Percentiles rank a stretch among this genome's conserved stretches.
Evolutionary conservation across 306 rosid genomes (phyloP).

Genomic region (Purshia tridentata): DNA sequence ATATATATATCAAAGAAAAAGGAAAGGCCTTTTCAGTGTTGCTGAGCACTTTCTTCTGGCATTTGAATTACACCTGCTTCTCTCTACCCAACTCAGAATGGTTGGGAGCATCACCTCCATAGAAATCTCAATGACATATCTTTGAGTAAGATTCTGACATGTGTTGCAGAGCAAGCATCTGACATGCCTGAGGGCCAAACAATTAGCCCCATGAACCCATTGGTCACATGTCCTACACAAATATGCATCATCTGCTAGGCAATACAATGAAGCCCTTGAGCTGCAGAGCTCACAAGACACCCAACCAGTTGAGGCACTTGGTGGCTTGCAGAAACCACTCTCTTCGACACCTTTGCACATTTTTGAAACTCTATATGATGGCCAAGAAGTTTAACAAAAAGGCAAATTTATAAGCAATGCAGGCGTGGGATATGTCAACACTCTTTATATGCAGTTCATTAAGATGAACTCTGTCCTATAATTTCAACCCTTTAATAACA

Average conservation of each 20-base stretch:
- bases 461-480: conserved; percentile 31
- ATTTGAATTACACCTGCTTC: conserved; percentile 28
- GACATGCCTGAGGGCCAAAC: conserved; percentile 68
- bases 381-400: conserved; percentile 10
- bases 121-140: conserved; percentile 56
- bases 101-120: conserved; percentile 41
- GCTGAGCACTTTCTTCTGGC: conserved; percentile 24
- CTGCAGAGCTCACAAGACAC: conserved; percentile 63
- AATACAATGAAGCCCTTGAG: conserved; percentile 58
- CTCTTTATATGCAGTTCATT: conserved; percentile 17
- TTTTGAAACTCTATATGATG: conserved; percentile 24
- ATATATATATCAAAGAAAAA: conserved; percentile 31
- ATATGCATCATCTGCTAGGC: conserved; percentile 72
- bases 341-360: conserved; percentile 66
- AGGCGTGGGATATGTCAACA: conserved; percentile 2
- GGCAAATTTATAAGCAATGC: neutral
- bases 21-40: conserved; percentile 25
- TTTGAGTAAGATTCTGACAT: conserved; percentile 59
- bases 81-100: conserved; percentile 24
- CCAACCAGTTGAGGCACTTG: conserved; percentile 1
- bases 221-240: conserved; percentile 70
- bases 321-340: conserved; percentile 19
- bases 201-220: conserved; percentile 75
- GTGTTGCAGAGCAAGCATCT: conserved; percentile 64
- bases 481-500: conserved; percentile 35